A percentile compares a stretch with the other conserved stretches of the same genome.
phyloP scores from a whole-genome alignment of 1,284 basidiomycete species.

The Kwoniella shivajii region DNA sequence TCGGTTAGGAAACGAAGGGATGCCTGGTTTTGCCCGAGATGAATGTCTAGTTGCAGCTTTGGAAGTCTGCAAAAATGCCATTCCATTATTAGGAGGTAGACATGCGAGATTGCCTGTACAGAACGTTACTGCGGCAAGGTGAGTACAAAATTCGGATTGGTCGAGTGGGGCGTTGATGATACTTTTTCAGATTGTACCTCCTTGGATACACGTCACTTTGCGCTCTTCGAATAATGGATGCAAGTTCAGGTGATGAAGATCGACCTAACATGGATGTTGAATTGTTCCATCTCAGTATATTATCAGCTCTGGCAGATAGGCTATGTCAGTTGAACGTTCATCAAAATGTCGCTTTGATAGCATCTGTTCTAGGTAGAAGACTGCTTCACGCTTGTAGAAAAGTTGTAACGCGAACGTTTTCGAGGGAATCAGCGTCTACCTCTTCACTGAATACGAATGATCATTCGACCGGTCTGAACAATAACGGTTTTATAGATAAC shows the following conservation, averaged over 20 bases:
- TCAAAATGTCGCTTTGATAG: constrained; percentile 20
- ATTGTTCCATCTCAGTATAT: constrained; percentile 20
- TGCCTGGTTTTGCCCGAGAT: constrained; percentile 9
- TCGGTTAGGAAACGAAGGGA: constrained; percentile 8
- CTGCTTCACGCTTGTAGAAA: constrained; percentile 18
- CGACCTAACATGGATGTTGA: constrained; percentile 17
- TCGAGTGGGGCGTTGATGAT: background rate
- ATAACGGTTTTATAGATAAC: background rate
- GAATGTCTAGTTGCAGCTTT: constrained; percentile 15
- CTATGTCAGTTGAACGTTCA: constrained; percentile 21
- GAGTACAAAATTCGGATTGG: background rate
- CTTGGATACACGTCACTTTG: constrained; percentile 20
- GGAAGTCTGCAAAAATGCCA: constrained; percentile 19
- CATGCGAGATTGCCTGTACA: constrained; percentile 6
- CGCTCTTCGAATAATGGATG: constrained; percentile 21
- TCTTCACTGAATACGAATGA: background rate
- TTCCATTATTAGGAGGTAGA: constrained; percentile 11
- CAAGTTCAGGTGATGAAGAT: constrained; percentile 3
- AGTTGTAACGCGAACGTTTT: constrained; percentile 4
- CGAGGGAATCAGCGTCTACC: background rate
- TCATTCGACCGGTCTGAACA: background rate
- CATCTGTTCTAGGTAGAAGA: constrained; percentile 18
- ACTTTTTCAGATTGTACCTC: constrained; percentile 14
- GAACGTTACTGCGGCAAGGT: constrained; percentile 17
- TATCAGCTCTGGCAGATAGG: constrained; percentile 15